Percentiles rank a stretch among this genome's conserved stretches.
Conservation (phyloP, 345 rosid species). For the Eutrema japonicum region DNA sequence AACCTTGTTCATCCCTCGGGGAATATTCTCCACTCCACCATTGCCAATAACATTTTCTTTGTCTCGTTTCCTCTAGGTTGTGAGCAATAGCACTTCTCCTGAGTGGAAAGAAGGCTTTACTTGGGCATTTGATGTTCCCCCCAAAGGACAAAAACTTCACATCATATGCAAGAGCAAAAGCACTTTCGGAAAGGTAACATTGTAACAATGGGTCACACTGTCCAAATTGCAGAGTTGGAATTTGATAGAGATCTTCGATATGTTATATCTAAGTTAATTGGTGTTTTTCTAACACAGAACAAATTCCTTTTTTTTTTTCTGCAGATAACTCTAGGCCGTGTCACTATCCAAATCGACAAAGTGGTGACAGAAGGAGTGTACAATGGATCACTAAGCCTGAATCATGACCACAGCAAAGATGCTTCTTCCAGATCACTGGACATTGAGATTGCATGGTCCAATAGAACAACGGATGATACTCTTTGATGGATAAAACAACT, state of each 20-base stretch:
- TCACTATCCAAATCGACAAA: slow-evolving; percentile 85
- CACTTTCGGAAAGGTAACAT: slow-evolving; percentile 82
- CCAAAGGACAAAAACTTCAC: slow-evolving; percentile 92
- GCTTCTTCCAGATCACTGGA: slow-evolving; percentile 74
- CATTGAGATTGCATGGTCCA: slow-evolving; percentile 79
- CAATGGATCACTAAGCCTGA: slow-evolving; percentile 72
- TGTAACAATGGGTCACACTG: slow-evolving; percentile 7
- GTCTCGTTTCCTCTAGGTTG: slow-evolving; percentile 53
- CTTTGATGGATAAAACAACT: slow-evolving; percentile 8
- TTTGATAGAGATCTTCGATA: neutral
- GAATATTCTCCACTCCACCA: slow-evolving; percentile 6
- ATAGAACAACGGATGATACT: slow-evolving; percentile 46
- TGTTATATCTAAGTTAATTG: neutral
- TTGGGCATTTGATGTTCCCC: slow-evolving; percentile 93
- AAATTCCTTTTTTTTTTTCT: slow-evolving; percentile 2
- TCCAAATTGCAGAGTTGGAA: slow-evolving; percentile 2
- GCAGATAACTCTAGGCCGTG: slow-evolving; percentile 82
- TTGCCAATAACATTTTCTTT: neutral
- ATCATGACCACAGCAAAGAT: slow-evolving; percentile 65
- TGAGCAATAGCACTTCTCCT: slow-evolving; percentile 66
- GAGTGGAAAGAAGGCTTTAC: slow-evolving; percentile 92
- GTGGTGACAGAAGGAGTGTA: slow-evolving; percentile 81
- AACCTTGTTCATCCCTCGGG: neutral
- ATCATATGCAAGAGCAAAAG: slow-evolving; percentile 91
- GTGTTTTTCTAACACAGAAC: slow-evolving; percentile 21